Percentiles rank a stretch among this genome's conserved stretches.
Conservation (phyloP, 225 moss, liverwort and hornwort species). For the Antitrichia curtipendula region DNA sequence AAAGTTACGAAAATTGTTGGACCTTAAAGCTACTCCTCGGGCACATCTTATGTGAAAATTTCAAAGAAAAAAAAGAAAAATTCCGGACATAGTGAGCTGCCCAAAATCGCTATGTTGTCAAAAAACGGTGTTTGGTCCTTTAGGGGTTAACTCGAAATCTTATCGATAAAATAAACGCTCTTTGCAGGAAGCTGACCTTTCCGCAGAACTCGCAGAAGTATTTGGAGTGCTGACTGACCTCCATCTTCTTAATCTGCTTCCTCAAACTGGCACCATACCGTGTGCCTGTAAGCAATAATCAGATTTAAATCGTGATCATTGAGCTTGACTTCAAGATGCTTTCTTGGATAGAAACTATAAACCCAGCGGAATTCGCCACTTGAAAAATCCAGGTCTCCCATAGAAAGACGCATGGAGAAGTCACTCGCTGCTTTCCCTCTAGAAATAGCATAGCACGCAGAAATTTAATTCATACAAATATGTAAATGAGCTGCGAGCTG, state of each 20-base stretch:
- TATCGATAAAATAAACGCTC: not conserved
- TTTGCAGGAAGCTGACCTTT: conserved; percentile 12
- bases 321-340: not conserved
- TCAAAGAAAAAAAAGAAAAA: no score
- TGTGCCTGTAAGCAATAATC: conserved; percentile 22
- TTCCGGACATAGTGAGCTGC: no score
- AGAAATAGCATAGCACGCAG: not conserved
- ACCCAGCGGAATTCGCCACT: not conserved
- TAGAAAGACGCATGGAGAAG: not conserved
- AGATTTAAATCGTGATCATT: not conserved
- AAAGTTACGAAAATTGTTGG: no score
- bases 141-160: no score
- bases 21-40: no score
- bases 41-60: no score
- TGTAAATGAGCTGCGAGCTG: not conserved
- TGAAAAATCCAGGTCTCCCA: not conserved
- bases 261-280: conserved; percentile 77
- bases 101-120: no score
- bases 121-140: no score
- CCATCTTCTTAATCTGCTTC: conserved; percentile 70
- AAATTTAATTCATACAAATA: not conserved
- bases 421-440: not conserved
- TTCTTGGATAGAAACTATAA: not conserved
- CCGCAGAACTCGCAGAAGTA: conserved; percentile 79
- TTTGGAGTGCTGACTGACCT: conserved; percentile 54